Base-by-base conservation (phyloP, 139 green algal genomes). In the Picochlorum costavermella region DNA sequence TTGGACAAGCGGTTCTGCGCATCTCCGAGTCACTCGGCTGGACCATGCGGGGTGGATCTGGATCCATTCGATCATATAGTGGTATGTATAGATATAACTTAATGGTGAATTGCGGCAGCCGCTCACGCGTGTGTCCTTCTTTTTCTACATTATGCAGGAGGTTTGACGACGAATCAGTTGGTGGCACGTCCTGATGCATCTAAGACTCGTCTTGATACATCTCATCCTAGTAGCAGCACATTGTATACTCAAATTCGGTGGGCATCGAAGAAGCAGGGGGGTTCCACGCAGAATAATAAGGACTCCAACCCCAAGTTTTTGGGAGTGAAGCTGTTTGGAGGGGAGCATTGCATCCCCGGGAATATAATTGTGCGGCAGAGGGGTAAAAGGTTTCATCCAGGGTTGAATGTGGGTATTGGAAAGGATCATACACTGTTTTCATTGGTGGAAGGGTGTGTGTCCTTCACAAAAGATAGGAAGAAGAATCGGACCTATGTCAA, bases 361-460 rank as follows among this genome's bases (percentile, higher is more conserved):
- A 91, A 95, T 74, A 96, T 98, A 69, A 90, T 98, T 20, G 76
- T 95, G 46, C 71, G 88, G 23, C 92, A 98, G 70, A 78, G 92
- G 11, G 92, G 92, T n/a, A 95, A 88, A 10, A 79, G 84, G 37
- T 96, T 89, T 58, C 82, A 95, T 49, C 78, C 89, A 5, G 92
- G 92, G 0, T 1, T 77, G 6, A 86, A 88, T 67, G 85, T 96
- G 2, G 90, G 86, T 57, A 86, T 95, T 78, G 78, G 86, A 5
- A 66, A 29, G 4, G 90, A 97, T 74, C 91, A 97, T 75, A 97
- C 90, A 2, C 63, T 97, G 1, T 96, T 85, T 67, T 76, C 89
- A 0, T 77, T 92, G 10, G 60, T 80, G 3, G 69, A 82, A 6
- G 90, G 90, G 1, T 51, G 55, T 3, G 85, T 97, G 10, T 75